These are phyloP conservation scores for Calonectria fujianensis DNA, from an alignment of 2,329 filamentous ascomycete genomes.

Conservation along the genomic window DNA sequence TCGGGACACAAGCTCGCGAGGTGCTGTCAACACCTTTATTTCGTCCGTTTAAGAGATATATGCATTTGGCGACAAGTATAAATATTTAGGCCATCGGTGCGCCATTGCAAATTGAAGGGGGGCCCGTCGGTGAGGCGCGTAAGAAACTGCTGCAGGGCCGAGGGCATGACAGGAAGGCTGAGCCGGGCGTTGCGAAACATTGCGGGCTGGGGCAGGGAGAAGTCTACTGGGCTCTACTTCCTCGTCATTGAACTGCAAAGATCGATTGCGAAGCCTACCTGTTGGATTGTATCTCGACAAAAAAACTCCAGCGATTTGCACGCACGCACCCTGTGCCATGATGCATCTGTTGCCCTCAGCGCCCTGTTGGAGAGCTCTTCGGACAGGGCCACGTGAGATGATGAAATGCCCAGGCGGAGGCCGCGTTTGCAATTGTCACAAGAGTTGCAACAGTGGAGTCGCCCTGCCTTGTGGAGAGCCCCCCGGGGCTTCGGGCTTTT, in stretches of 20 bases:
- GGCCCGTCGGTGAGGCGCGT: slow-evolving; percentile 26
- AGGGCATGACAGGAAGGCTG: slow-evolving; percentile 24
- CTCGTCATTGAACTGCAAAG: not conserved
- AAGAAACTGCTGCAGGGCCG: slow-evolving; percentile 25
- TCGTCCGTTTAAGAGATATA: not conserved
- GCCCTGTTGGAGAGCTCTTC: not conserved
- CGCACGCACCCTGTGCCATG: not conserved
- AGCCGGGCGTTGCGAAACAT: slow-evolving; percentile 37
- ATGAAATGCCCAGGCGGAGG: slow-evolving; percentile 47
- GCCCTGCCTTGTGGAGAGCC: slow-evolving; percentile 24
- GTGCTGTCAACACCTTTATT: not conserved
- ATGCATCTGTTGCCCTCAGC: not conserved
- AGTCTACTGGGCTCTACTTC: not conserved
- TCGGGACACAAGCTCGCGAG: slow-evolving; percentile 17
- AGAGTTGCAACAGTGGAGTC: slow-evolving; percentile 33
- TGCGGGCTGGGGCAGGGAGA: slow-evolving; percentile 3
- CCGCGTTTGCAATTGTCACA: slow-evolving; percentile 48
- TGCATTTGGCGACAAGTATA: not conserved
- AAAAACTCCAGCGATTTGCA: slow-evolving; percentile 1
- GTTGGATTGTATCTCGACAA: not conserved
- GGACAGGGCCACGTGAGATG: slow-evolving; percentile 47
- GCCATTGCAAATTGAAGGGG: not conserved
- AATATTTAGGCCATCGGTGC: not conserved
- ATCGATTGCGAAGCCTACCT: not conserved
- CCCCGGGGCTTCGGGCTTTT: slow-evolving; percentile 24